Conservation (phyloP, 805 yeast species). For the Candida dajiaensis region DNA sequence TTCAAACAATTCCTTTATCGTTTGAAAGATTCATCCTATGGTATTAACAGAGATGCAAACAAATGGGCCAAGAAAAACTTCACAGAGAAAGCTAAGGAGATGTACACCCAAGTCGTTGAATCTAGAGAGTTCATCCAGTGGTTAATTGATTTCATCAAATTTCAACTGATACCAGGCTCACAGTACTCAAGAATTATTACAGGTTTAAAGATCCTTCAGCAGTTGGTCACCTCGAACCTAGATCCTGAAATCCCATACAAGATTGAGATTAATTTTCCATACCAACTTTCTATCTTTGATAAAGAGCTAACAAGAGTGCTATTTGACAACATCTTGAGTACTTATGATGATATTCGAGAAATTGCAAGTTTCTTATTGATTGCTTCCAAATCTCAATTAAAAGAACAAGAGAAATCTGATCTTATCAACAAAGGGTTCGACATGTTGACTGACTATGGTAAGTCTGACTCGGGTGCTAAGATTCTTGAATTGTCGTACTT, state of each 20-base stretch:
- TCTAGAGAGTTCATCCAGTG: conserved; percentile 36
- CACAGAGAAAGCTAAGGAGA: conserved; percentile 31
- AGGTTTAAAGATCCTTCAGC: conserved; percentile 40
- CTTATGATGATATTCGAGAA: conserved; percentile 72
- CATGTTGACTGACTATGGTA: conserved; percentile 44
- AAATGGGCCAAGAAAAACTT: conserved; percentile 35
- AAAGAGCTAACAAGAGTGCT: conserved; percentile 39
- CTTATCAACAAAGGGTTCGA: conserved; percentile 25
- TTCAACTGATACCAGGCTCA: conserved; percentile 46
- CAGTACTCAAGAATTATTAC: conserved; percentile 49
- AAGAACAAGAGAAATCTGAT: conserved; percentile 5
- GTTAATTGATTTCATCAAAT: conserved; percentile 31
- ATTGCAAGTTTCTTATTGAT: conserved; percentile 39
- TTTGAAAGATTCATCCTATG: conserved; percentile 62
- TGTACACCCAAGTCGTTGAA: conserved; percentile 24
- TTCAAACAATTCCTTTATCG: conserved; percentile 59
- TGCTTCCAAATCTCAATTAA: conserved; percentile 20
- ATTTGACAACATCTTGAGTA: conserved; percentile 57
- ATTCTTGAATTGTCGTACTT: conserved; percentile 46
- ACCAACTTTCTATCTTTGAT: conserved; percentile 37
- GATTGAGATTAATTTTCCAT: conserved; percentile 44
- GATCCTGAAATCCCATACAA: conserved; percentile 40
- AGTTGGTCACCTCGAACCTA: conserved; percentile 48
- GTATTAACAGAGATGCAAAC: conserved; percentile 44
- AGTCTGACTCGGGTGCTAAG: conserved; percentile 76